Percentiles rank a stretch among this genome's conserved stretches.
phyloP scores from a whole-genome alignment of 2,329 filamentous ascomycete species.

The Fusarium sp. region DNA sequence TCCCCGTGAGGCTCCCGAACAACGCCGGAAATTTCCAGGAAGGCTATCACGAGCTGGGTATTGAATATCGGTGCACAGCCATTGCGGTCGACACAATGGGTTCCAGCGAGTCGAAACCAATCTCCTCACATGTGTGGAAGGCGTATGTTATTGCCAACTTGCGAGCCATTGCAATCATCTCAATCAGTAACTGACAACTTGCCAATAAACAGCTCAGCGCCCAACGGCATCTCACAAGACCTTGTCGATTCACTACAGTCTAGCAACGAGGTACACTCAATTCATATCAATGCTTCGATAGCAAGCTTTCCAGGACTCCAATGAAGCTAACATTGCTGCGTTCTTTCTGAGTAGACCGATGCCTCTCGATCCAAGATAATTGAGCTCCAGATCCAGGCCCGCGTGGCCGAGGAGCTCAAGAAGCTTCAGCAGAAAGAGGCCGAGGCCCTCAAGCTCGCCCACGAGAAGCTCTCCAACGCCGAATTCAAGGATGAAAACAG shows the following conservation, averaged over 20 bases:
- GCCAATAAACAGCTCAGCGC: constrained; percentile 55
- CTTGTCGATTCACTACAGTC: constrained; percentile 85
- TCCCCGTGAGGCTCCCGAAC: constrained; percentile 51
- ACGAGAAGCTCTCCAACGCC: constrained; percentile 70
- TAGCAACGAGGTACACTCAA: constrained; percentile 80
- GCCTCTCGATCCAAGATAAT: constrained; percentile 83
- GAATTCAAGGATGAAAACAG: constrained; percentile 50
- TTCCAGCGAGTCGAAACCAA: constrained; percentile 67
- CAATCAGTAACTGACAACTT: constrained; percentile 39
- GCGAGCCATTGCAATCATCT: background rate
- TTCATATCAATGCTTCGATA: background rate
- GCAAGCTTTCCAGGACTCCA: background rate
- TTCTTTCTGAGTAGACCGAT: constrained; percentile 75
- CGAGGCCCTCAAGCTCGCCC: constrained; percentile 74
- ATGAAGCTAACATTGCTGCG: constrained; percentile 28
- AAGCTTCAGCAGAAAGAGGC: constrained; percentile 78
- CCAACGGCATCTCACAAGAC: constrained; percentile 77
- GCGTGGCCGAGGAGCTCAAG: constrained; percentile 86
- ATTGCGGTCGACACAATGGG: constrained; percentile 64
- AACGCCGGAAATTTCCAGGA: constrained; percentile 52
- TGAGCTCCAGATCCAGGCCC: constrained; percentile 89
- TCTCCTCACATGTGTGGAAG: constrained; percentile 63
- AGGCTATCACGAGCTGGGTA: constrained; percentile 47
- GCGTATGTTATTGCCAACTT: constrained; percentile 57
- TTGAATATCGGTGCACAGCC: constrained; percentile 49